Evolutionary conservation across 495 filamentous ascomycete genomes (phyloP), one percentile per base, ranked within the genome.

Genomic region (Lophiostoma macrostomum): DNA sequence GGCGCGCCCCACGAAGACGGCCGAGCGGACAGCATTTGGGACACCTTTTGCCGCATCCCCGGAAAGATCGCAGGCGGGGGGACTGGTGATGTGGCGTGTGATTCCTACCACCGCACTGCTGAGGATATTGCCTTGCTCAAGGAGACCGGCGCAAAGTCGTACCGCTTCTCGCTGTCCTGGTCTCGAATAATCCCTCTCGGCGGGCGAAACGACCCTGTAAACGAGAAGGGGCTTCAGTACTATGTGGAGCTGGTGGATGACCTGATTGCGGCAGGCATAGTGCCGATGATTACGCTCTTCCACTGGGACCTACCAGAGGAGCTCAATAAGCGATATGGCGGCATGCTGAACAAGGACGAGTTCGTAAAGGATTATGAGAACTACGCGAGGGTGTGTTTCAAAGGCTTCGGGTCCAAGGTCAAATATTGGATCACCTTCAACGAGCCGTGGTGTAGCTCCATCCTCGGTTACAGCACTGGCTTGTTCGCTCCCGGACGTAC

Each of bases 131-230:
- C 69, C 7, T 75, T 89, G 30, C 69, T 89, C 60, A 88, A 88
- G 68, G 66, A 72, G 34, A 76, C 80, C 27, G 78, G 80, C 36
- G 81, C 83, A 42, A 76, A 74, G 50, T 76, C 77, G 25, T 88
- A 88, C 69, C 83, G 84, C 52, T 90, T 90, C 68, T 89, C 86
- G 24, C 69, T 89, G 44, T 83, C 84, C 34, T 89, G 86, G 86
- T 80, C 74, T 22, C 80, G 85, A 35, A 79, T 88, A 56, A 86
- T 89, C 55, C 85, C 85, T 19, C 67, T 80, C 39, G 80, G 81
- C 45, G 77, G 79, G 36, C 78, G 79, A 52, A 77, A 78, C 58
- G 80, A 83, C 58, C 77, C 79, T 29, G 64, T 82, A 65, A 84
- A 83, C 67, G 76, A 79, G 58, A 72, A 71, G 29, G 80, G 80